Evolutionary conservation across 371 early-diverging fungal species (phyloP).

Genomic region (Parasitella parasitica): DNA sequence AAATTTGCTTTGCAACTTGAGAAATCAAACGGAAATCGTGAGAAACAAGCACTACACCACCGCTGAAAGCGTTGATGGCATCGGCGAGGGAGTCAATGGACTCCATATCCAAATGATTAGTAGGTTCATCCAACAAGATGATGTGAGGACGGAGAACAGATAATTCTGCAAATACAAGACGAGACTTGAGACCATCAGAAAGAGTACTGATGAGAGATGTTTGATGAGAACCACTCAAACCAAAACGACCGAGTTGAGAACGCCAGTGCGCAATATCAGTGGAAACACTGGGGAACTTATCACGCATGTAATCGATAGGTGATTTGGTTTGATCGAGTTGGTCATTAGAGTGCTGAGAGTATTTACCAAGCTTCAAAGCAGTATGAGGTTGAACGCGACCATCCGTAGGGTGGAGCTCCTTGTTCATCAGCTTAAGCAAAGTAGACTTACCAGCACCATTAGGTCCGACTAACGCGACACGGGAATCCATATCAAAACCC

Average conservation of each 20-base stretch:
- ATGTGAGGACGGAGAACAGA: conserved; percentile 90
- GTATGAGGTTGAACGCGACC: conserved; percentile 91
- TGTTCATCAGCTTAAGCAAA: conserved; percentile 89
- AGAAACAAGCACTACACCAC: conserved; percentile 97
- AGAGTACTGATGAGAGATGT: conserved; percentile 86
- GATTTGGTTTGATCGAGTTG: conserved; percentile 86
- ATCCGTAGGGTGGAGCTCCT: conserved; percentile 79
- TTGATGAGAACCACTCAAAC: conserved; percentile 91
- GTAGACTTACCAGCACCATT: conserved; percentile 96
- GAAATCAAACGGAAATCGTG: conserved; percentile 99
- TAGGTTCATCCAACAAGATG: conserved; percentile 98
- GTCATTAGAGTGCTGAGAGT: conserved; percentile 97
- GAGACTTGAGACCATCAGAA: conserved; percentile 93
- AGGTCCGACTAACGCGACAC: conserved; percentile 88
- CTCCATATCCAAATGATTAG: conserved; percentile 92
- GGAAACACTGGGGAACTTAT: conserved; percentile 67
- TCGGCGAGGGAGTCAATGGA: conserved; percentile 97
- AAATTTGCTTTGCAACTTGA: conserved; percentile 95
- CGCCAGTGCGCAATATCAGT: conserved; percentile 76
- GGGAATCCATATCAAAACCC: conserved; percentile 96
- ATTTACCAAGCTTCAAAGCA: conserved; percentile 92
- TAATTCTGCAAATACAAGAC: conserved; percentile 95
- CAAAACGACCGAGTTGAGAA: conserved; percentile 89
- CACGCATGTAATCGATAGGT: conserved; percentile 92
- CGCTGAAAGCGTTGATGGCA: conserved; percentile 93